These are phyloP conservation scores for Flaveria brownii DNA, from an alignment of 129 eudicot species.

Conservation along the genomic window DNA sequence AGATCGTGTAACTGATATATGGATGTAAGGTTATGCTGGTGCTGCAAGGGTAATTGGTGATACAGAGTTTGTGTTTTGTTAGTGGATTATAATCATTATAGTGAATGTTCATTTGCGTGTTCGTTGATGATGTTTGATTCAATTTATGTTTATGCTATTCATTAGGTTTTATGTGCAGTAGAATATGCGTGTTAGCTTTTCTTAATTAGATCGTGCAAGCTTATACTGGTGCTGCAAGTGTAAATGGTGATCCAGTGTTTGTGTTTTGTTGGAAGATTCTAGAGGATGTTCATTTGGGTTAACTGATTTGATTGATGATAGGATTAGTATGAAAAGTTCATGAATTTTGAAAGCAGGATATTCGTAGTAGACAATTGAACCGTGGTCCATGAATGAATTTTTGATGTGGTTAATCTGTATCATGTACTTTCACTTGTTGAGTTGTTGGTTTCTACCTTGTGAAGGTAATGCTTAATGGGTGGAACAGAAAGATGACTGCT, in stretches of 20 bases:
- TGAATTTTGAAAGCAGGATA: not conserved
- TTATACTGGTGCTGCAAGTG: not conserved
- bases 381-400: not conserved
- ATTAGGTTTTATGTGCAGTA: conserved; percentile 28
- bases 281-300: not conserved
- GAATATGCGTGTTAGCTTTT: not conserved
- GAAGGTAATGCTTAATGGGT: conserved; percentile 5
- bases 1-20: not conserved
- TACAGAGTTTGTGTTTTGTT: conserved; percentile 2
- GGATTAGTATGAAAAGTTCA: not conserved
- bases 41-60: not conserved
- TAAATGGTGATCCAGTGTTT: not conserved
- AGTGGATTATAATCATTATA: not conserved
- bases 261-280: conserved; percentile 14
- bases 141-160: not conserved
- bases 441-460: not conserved
- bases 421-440: not conserved
- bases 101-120: not conserved
- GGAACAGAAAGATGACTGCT: not conserved
- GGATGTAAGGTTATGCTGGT: not conserved
- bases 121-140: not conserved
- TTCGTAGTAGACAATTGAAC: not conserved
- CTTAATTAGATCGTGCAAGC: not conserved
- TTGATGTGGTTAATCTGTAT: not conserved
- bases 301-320: conserved; percentile 9